phyloP scores from a whole-genome alignment of 2,329 filamentous ascomycete species.

The Colletotrichum eleusines region DNA sequence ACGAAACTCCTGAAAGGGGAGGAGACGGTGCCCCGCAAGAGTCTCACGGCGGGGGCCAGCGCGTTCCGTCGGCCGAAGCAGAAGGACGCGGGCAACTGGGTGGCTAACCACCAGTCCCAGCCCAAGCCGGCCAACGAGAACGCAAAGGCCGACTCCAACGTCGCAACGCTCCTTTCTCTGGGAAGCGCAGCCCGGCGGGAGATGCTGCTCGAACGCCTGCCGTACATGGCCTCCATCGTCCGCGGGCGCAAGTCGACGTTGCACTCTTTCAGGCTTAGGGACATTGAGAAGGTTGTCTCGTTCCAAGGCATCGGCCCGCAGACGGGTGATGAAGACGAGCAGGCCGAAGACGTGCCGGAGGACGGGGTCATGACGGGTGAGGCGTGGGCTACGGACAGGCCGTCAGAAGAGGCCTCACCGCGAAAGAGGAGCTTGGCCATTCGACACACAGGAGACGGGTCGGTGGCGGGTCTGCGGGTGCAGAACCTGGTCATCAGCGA shows the following conservation, averaged over 20 bases:
- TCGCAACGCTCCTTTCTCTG: constrained; percentile 65
- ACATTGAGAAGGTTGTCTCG: constrained; percentile 76
- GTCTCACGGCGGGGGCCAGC: constrained; percentile 60
- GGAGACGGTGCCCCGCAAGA: constrained; percentile 51
- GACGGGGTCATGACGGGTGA: constrained; percentile 53
- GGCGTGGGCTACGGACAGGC: constrained; percentile 72
- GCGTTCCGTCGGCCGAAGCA: constrained; percentile 61
- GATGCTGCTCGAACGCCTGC: constrained; percentile 86
- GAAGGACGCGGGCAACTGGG: constrained; percentile 46
- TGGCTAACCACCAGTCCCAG: constrained; percentile 42
- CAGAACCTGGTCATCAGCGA: constrained; percentile 81
- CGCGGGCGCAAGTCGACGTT: constrained; percentile 55
- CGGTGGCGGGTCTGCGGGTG: constrained; percentile 60
- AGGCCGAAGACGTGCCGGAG: constrained; percentile 59
- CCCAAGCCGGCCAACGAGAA: neutral
- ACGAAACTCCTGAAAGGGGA: constrained; percentile 70
- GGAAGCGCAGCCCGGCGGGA: constrained; percentile 77
- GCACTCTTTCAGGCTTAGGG: constrained; percentile 58
- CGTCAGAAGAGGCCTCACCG: constrained; percentile 65
- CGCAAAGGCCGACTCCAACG: constrained; percentile 32
- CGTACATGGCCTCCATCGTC: constrained; percentile 81
- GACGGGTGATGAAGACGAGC: constrained; percentile 60
- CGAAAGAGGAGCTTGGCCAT: constrained; percentile 60
- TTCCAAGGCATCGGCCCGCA: constrained; percentile 70
- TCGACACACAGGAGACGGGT: constrained; percentile 49